These are phyloP conservation scores for Tulasnella sp. DNA, from an alignment of 768 basidiomycete species.

Conservation along the genomic window DNA sequence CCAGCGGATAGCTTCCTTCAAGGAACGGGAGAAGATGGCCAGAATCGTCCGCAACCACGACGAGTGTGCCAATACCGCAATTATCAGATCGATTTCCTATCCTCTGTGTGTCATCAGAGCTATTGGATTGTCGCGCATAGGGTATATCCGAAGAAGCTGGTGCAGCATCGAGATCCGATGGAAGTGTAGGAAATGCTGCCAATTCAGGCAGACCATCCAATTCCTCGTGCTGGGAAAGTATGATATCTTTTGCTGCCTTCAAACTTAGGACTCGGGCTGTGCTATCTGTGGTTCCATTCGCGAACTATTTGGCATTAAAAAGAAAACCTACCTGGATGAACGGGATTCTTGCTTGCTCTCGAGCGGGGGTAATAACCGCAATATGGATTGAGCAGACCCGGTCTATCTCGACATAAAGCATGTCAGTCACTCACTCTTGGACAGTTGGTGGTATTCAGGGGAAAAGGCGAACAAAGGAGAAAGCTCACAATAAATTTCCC, in stretches of 20 bases:
- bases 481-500: slow-evolving; percentile 44
- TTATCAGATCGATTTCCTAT: slow-evolving; percentile 39
- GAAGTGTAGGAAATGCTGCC: slow-evolving; percentile 54
- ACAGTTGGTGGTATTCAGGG: too few species aligned
- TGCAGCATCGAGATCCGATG: slow-evolving; percentile 40
- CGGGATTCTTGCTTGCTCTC: slow-evolving; percentile 31
- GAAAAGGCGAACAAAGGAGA: slow-evolving; percentile 1
- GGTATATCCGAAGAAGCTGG: slow-evolving; percentile 37
- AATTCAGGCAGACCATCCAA: slow-evolving; percentile 50
- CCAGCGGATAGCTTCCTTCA: slow-evolving; percentile 65
- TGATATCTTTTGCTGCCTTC: too few species aligned
- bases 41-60: slow-evolving; percentile 44
- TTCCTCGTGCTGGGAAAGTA: too few species aligned
- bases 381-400: slow-evolving; percentile 60
- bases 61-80: slow-evolving; percentile 35
- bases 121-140: not conserved
- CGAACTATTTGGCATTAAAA: slow-evolving; percentile 69
- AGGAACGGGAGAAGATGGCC: slow-evolving; percentile 54
- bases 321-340: slow-evolving; percentile 48
- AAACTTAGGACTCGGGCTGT: slow-evolving; percentile 30
- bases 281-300: slow-evolving; percentile 34
- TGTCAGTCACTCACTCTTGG: too few species aligned
- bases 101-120: slow-evolving; percentile 21
- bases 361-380: slow-evolving; percentile 55
- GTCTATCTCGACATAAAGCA: slow-evolving; percentile 37